Conservation (phyloP, 768 basidiomycete species). For the Cyathus striatus region DNA sequence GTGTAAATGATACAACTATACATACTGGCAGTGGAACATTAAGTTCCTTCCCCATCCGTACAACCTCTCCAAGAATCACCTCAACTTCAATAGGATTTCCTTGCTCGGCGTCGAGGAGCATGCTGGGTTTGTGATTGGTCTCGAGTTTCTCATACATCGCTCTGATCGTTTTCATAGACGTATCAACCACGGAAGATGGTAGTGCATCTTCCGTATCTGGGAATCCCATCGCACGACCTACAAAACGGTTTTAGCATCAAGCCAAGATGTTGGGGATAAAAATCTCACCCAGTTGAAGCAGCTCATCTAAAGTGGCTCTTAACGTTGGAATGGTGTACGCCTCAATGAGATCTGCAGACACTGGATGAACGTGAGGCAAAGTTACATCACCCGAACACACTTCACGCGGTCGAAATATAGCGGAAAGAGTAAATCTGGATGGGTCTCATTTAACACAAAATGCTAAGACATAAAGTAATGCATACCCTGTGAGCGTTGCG, state of each 20-base stretch:
- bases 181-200: conserved; percentile 34
- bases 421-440: conserved; percentile 36
- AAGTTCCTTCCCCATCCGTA: conserved; percentile 41
- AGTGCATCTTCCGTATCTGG: conserved; percentile 39
- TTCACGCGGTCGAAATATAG: conserved; percentile 24
- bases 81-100: conserved; percentile 62
- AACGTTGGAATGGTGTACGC: background rate
- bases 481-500: conserved; percentile 43
- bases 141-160: conserved; percentile 33
- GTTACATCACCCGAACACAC: background rate
- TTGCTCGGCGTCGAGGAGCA: conserved; percentile 53
- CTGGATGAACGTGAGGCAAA: background rate
- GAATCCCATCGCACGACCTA: conserved; percentile 42
- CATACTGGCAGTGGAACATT: conserved; percentile 47
- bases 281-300: background rate
- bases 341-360: conserved; percentile 1
- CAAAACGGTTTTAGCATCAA: background rate
- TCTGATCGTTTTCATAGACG: conserved; percentile 31
- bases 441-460: background rate
- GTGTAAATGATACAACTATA: conserved; percentile 1
- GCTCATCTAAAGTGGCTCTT: background rate
- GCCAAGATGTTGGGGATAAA: background rate
- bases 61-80: conserved; percentile 57
- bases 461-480: background rate
- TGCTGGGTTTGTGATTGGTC: conserved; percentile 48